These are phyloP conservation scores for Metschnikowia cubensis DNA, from an alignment of 805 yeast genomes.

Conservation along the genomic window DNA sequence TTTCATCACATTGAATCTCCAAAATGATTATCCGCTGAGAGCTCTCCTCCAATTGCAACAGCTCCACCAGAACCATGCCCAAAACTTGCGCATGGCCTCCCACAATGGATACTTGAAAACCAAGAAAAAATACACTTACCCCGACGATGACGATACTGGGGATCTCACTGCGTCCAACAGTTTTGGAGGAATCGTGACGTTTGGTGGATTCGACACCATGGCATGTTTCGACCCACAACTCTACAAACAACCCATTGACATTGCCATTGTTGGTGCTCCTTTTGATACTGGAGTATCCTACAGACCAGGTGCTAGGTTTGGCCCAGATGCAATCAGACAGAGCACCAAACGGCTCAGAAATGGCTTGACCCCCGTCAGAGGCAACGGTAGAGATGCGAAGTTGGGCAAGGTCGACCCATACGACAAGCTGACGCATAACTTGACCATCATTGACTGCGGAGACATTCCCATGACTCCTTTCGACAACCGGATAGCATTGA, in stretches of 20 bases:
- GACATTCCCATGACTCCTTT: slow-evolving; percentile 68
- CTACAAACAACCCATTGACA: slow-evolving; percentile 30
- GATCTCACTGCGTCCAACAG: slow-evolving; percentile 20
- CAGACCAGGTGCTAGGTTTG: slow-evolving; percentile 57
- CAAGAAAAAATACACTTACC: slow-evolving; percentile 25
- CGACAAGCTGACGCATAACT: slow-evolving; percentile 34
- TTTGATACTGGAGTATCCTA: slow-evolving; percentile 55
- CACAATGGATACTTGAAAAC: slow-evolving; percentile 15
- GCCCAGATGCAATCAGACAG: slow-evolving; percentile 50
- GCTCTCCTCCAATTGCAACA: slow-evolving; percentile 5
- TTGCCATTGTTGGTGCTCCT: slow-evolving; percentile 58
- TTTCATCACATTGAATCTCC: background rate
- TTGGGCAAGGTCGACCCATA: slow-evolving; percentile 50
- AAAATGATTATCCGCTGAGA: background rate
- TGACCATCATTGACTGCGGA: slow-evolving; percentile 52
- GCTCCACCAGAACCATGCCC: slow-evolving; percentile 2
- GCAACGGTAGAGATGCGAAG: slow-evolving; percentile 25
- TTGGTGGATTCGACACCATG: slow-evolving; percentile 46
- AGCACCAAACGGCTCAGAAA: slow-evolving; percentile 43
- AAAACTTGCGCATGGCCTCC: slow-evolving; percentile 5
- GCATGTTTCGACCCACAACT: slow-evolving; percentile 43
- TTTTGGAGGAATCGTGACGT: slow-evolving; percentile 53
- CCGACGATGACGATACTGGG: slow-evolving; percentile 33
- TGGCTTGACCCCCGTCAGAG: slow-evolving; percentile 35
- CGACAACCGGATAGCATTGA: slow-evolving; percentile 59